Base-by-base conservation (phyloP, 805 yeast species). In the Metschnikowia proteae region DNA sequence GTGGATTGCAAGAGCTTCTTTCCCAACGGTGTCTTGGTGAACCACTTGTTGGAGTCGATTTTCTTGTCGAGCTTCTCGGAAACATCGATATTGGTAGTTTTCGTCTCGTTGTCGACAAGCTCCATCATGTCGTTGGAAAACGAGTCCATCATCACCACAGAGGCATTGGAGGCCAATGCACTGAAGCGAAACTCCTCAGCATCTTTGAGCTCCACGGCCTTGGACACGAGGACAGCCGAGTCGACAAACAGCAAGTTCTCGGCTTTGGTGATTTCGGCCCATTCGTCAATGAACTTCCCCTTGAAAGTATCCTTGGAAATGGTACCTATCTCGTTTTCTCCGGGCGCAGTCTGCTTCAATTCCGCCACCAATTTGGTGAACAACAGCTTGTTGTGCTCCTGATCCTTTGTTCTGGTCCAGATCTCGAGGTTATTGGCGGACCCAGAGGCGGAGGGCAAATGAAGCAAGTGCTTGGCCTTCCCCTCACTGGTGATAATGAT, bases 81-180 rank as follows among this genome's bases (percentile, higher is more conserved):
- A 43, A 92, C 67, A 60, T 83, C 81, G 4, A 80, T 71, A 66
- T 92, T 89, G 30, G 92, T 71, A 36, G 89, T 80, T 56, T 82
- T 83, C 52, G 78, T 69, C 58, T 90, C 97, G 60, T 90, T 96
- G 66, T 92, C 98, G 31, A 92, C 87, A 45, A 86, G 79, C 46
- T 78, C 79, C 61, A 88, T 84, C 90, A 92, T 87, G 62, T 90
- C 95, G 61, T 91, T 89, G 36, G 90, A 83, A 68, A 92, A 84
- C 49, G 78, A 78, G 57, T 83, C 83, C 88, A 91, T 86, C 74
- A 91, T 78, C 38, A 83, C 86, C 27, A 82, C 80, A 1, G 92
- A 83, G 5, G 92, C 79, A 63, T 83, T 85, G 11, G 96, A 74
- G 2, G 98, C 96, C 46, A 79, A 74, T 49, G 81, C 75, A 9